These are phyloP conservation scores for Populus tremula DNA, from an alignment of 345 rosid genomes.

Conservation along the genomic window DNA sequence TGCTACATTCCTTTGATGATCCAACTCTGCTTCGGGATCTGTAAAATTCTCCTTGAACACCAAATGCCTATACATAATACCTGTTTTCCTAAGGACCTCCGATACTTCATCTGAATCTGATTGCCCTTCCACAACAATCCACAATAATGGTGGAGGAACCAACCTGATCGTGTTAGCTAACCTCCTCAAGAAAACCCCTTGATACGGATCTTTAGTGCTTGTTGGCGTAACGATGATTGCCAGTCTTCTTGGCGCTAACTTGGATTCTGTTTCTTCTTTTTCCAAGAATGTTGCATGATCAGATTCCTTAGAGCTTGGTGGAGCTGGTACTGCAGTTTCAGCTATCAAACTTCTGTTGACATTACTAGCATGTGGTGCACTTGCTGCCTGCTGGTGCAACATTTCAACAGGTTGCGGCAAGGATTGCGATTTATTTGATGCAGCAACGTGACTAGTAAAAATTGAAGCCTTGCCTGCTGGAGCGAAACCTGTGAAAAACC, in stretches of 20 bases:
- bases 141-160: constrained; percentile 67
- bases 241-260: constrained; percentile 39
- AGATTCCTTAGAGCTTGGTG: constrained; percentile 21
- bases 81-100: constrained; percentile 60
- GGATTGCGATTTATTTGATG: constrained; percentile 26
- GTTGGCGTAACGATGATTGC: constrained; percentile 67
- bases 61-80: constrained; percentile 76
- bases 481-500: constrained; percentile 86
- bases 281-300: constrained; percentile 6
- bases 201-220: constrained; percentile 31
- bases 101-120: constrained; percentile 42
- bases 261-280: constrained; percentile 5
- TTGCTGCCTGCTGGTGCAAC: constrained; percentile 10
- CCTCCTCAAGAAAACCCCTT: constrained; percentile 56
- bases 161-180: constrained; percentile 59
- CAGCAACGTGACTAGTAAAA: constrained; percentile 24
- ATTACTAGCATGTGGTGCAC: constrained; percentile 4
- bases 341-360: constrained; percentile 30
- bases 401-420: constrained; percentile 31
- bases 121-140: constrained; percentile 72
- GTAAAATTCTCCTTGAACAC: constrained; percentile 68
- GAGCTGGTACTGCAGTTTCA: constrained; percentile 29
- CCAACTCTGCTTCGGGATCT: constrained; percentile 54
- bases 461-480: constrained; percentile 57
- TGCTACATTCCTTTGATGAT: constrained; percentile 77